Evolutionary conservation across 2,329 filamentous ascomycete genomes (phyloP), one percentile per base, ranked within the genome.

Genomic region (Phialemonium atrogriseum): DNA sequence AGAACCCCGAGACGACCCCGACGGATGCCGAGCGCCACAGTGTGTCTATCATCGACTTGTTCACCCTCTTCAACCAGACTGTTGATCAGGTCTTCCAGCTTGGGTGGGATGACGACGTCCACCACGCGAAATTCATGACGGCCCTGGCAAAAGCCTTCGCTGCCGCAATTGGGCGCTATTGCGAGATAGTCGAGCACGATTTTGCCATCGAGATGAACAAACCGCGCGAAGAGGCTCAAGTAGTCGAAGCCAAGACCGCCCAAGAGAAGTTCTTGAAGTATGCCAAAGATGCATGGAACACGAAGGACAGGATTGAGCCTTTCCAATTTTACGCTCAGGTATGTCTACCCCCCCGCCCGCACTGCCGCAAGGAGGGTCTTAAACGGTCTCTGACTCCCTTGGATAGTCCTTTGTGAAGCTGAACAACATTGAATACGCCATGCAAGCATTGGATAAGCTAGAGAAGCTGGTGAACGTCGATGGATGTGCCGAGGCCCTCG

Each of bases 121-220:
- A 94, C 43, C 84, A 94, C 52, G 89, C 91, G 23, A 86, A 88
- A 40, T 98, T 98, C 59, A 96, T 96, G 88, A 98, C 91, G 11
- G 77, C 86, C 2, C 65, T 95, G 11, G 80, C 88, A 10, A 93
- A 87, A 48, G 80, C 82, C 0, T 85, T 96, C 38, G 81, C 88
- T 2, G 70, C 74, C 27, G 88, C 86, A 12, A 74, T 98, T 28
- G 80, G 84, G 10, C 77, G 78, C 44, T 98, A 98, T 54, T 98
- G 91, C 53, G 91, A 98, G 51, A 65, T 89, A 27, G 68, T 96
- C 16, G 91, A 96, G 47, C 77, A 82, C 44, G 77, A 74, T 41
- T 98, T 98, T 49, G 72, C 73, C 19, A 83, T 74, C 50, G 91
- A 98, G 54, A 95, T 98, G 89, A 88, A 96, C 50, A 76, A 87